Evolutionary conservation across 345 rosid genomes (phyloP), one percentile per base, ranked within the genome.

Genomic region (Reutealis trisperma): DNA sequence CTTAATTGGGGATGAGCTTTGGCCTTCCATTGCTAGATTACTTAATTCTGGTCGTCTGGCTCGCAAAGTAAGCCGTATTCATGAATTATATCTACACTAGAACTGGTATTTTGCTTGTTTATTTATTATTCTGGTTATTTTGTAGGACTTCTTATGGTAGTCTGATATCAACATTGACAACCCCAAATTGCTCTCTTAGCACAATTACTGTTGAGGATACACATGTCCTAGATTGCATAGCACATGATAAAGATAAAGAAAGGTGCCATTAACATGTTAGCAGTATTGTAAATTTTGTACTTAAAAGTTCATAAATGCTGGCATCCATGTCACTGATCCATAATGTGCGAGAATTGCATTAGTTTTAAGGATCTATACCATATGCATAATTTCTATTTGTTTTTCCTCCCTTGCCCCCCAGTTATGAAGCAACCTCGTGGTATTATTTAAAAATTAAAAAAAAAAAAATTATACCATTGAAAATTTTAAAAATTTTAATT

Each of bases 1-100:
- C 78, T 84, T 86, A 68, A 78, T 89, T 58, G 86, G 89, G 62
- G 83, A 86, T 65, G 96, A 92, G 79, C 90, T 95, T 76, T 93
- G 98, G 98, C 85, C 89, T 54, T 51, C 81, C 63, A 75, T 93
- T 75, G 94, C 96, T 80, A 84, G 71, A 82, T 88, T 87, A 25
- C 90, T 95, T 72, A 83, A 87, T 77, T 62, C 91, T 58, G 73
- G 77, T 73, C 97, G 92, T 22, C 92, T 93, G 78, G 98, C 96
- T 71, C 91, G 85, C 80, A 95, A 93, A 62, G 99, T 95, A 87
- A 78, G 93, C 49, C 70, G 19, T 61, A 14, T 77, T 45, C 65
- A 22, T 75, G 61, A 37, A 62, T 14, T 34, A 37, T 69, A 6
- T 19, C 25, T 54, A 22, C 30, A 49, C 67, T 19, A 18, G 41